Evolutionary conservation across 169 alveolate species (phyloP).

Genomic region (Plasmodium malariae): DNA sequence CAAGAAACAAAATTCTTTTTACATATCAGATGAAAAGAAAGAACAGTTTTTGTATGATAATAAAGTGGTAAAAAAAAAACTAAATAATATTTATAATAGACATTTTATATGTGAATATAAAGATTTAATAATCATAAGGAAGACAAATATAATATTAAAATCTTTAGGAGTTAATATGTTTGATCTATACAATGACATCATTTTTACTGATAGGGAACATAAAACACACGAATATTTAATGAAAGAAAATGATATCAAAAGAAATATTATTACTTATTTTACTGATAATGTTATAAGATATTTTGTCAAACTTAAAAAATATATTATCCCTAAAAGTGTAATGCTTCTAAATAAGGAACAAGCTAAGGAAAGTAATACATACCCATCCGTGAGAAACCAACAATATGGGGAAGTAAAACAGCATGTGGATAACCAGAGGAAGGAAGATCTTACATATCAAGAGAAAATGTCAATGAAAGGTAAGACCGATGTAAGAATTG

Average conservation of each 20-base stretch:
- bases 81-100: constrained; percentile 74
- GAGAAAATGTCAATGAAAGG: neutral
- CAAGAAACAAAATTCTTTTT: constrained; percentile 65
- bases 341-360: neutral
- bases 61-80: constrained; percentile 60
- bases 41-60: constrained; percentile 55
- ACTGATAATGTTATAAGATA: constrained; percentile 12
- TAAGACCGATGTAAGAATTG: neutral
- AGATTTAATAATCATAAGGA: constrained; percentile 61
- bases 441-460: neutral
- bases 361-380: neutral
- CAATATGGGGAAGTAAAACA: neutral
- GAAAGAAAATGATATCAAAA: constrained; percentile 34
- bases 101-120: constrained; percentile 77
- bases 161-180: constrained; percentile 70
- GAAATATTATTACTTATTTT: constrained; percentile 12
- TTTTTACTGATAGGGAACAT: constrained; percentile 67
- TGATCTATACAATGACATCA: constrained; percentile 66
- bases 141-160: constrained; percentile 67
- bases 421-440: neutral
- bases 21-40: constrained; percentile 60
- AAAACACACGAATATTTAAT: constrained; percentile 76
- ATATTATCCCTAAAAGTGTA: no score
- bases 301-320: constrained; percentile 1
- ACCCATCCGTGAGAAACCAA: neutral